Base-by-base conservation (phyloP, 176 grass and related monocot species). In the Carex cristatella region DNA sequence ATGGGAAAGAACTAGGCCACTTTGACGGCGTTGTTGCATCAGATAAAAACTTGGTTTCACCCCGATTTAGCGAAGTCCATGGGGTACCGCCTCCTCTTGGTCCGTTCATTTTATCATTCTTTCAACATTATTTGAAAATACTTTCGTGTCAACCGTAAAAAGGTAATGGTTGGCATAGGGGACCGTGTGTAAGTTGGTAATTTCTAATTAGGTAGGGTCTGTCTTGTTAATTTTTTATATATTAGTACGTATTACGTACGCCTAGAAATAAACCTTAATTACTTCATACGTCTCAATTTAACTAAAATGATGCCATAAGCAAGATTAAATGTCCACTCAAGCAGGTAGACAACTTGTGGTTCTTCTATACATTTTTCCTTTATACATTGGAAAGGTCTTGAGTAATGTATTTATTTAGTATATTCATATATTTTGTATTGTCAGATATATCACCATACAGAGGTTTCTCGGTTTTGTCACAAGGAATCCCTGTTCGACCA, bases 1-100 rank as follows among this genome's bases (percentile, higher is more conserved):
- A 95, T 86, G 90, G 89, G 37, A 86, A 88, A 86, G 88, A 94
- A 88, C 84, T 95, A 73, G 91, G 96, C 12, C 75, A 84, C 75
- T 98, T 94, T 90, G 91, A 98, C 57, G 89, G 89, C 81, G 89
- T 92, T 37, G 89, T 95, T 42, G 96, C 89, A 81, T 92, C 93
- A 53, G 91, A 95, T 83, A 98, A 95, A 68, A 94, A 87, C 61
- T 38, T 94, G 69, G 70, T 90, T 81, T 98, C 93, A 71, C 65
- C 66, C 37, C 79, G 87, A 68, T 93, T 95, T 93, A 90, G 89
- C 74, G 88, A 88, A 10, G 56, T 93, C 63, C 91, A 92, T 77
- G 89, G 89, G 84, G 91, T 57, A 76, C 89, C 93, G 31, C 95
- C 88, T 14, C 93, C 93, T 86, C 91, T 94, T 85, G 95, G 95